Evolutionary conservation across 176 grass and related monocot genomes (phyloP).

Genomic region (Alopecurus myosuroides): DNA sequence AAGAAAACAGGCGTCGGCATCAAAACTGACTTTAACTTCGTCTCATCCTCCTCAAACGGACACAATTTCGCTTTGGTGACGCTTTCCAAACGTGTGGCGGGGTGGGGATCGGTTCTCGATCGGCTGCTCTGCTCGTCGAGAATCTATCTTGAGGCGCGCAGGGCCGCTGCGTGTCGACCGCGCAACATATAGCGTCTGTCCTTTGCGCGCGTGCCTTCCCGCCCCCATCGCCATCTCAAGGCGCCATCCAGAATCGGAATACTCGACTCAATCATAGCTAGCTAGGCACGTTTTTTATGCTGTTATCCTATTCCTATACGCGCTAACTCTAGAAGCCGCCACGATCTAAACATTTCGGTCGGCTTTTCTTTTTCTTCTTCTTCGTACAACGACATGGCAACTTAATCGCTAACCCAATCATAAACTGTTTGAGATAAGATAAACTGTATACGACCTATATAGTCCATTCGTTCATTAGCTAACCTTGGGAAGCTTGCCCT

Average conservation of each 20-base stretch:
- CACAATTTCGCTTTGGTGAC: neutral
- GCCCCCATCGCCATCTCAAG: too few species aligned
- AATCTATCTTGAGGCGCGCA: neutral
- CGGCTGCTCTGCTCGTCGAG: neutral
- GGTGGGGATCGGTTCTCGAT: neutral
- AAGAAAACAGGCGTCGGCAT: neutral
- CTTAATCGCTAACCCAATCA: neutral
- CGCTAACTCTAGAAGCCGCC: neutral
- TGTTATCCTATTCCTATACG: neutral
- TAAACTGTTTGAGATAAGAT: neutral
- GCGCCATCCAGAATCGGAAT: neutral
- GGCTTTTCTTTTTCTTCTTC: neutral
- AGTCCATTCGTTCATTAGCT: neutral
- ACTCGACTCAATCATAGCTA: neutral
- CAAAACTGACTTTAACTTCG: neutral
- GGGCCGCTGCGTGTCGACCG: neutral
- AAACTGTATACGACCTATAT: neutral
- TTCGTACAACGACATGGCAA: neutral
- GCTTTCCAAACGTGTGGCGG: conserved; percentile 21
- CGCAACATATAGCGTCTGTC: neutral
- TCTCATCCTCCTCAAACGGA: neutral
- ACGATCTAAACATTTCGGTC: neutral
- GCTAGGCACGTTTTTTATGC: neutral
- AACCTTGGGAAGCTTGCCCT: conserved; percentile 44
- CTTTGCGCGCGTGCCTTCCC: neutral